Percentiles rank a stretch among this genome's conserved stretches.
Evolutionary conservation across 148 eudicot genomes (phyloP).

Genomic region (Fagopyrum esculentum): DNA sequence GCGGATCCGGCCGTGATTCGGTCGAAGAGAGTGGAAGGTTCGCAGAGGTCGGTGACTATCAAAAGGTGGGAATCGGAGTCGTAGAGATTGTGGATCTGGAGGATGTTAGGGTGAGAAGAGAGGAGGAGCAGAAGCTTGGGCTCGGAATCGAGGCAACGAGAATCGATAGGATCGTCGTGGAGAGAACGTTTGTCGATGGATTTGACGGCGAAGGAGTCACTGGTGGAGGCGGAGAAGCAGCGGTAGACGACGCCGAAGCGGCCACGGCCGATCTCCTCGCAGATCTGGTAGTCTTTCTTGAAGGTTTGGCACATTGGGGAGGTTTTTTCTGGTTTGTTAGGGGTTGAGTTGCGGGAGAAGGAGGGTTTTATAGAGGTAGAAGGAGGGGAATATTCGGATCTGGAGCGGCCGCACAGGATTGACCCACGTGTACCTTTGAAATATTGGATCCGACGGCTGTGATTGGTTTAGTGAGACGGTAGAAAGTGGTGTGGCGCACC

Average conservation of each 20-base stretch:
- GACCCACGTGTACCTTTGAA: background rate
- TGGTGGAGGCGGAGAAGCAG: constrained; percentile 33
- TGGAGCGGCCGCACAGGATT: constrained; percentile 7
- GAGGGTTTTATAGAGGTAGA: background rate
- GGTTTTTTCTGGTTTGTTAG: background rate
- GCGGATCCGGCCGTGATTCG: constrained; percentile 10
- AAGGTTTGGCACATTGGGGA: constrained; percentile 27
- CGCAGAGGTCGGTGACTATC: constrained; percentile 35
- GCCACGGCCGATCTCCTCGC: constrained; percentile 65
- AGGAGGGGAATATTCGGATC: constrained; percentile 7
- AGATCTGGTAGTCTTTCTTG: constrained; percentile 38
- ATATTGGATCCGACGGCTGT: background rate
- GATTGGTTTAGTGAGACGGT: background rate
- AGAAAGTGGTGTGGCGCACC: background rate
- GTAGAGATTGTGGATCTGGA: constrained; percentile 31
- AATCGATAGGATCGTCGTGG: constrained; percentile 40
- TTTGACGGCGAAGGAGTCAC: constrained; percentile 40
- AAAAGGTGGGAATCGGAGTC: constrained; percentile 31
- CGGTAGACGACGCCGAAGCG: constrained; percentile 60
- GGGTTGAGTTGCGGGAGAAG: background rate
- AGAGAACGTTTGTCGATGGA: constrained; percentile 40
- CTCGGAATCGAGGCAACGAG: constrained; percentile 35
- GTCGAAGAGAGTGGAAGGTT: constrained; percentile 27
- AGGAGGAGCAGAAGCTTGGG: constrained; percentile 37
- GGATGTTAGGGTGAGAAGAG: constrained; percentile 34